Evolutionary conservation across 768 basidiomycete species (phyloP).

Genomic region (Lyophyllum decastes): DNA sequence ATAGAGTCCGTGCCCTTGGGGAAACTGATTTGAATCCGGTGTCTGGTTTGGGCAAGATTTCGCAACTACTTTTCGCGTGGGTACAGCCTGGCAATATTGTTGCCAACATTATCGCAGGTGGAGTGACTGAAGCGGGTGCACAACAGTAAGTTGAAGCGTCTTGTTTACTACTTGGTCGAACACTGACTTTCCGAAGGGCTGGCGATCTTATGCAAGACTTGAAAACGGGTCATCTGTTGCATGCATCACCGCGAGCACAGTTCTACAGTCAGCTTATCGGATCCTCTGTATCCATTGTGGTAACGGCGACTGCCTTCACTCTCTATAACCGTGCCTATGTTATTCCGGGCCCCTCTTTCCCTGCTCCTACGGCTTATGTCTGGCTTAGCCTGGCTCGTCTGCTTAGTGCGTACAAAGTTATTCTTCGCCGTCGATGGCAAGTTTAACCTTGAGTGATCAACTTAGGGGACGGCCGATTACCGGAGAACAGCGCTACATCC

Average conservation of each 20-base stretch:
- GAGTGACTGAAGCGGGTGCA: conserved; percentile 95
- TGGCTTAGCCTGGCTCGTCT: conserved; percentile 83
- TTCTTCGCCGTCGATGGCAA: not conserved
- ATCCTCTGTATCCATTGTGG: conserved; percentile 82
- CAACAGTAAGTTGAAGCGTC: conserved; percentile 61
- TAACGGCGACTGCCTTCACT: conserved; percentile 85
- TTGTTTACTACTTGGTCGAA: not conserved
- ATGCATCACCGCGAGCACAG: conserved; percentile 90
- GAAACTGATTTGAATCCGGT: conserved; percentile 96
- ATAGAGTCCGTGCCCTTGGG: conserved; percentile 88
- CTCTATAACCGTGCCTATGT: conserved; percentile 86
- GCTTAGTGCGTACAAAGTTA: conserved; percentile 53
- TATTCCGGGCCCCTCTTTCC: conserved; percentile 94
- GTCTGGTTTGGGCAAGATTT: conserved; percentile 92
- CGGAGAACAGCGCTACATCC: conserved; percentile 70
- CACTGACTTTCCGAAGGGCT: conserved; percentile 51
- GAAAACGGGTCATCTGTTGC: conserved; percentile 93
- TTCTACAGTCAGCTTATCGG: conserved; percentile 95
- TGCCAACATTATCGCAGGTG: conserved; percentile 97
- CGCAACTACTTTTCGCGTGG: conserved; percentile 92
- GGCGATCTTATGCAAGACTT: conserved; percentile 99
- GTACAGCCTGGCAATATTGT: conserved; percentile 93
- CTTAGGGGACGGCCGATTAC: conserved; percentile 80
- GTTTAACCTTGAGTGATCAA: conserved; percentile 24
- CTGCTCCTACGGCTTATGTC: conserved; percentile 93